These are phyloP conservation scores for Populus pruinosa DNA, from an alignment of 345 rosid genomes.

Conservation along the genomic window DNA sequence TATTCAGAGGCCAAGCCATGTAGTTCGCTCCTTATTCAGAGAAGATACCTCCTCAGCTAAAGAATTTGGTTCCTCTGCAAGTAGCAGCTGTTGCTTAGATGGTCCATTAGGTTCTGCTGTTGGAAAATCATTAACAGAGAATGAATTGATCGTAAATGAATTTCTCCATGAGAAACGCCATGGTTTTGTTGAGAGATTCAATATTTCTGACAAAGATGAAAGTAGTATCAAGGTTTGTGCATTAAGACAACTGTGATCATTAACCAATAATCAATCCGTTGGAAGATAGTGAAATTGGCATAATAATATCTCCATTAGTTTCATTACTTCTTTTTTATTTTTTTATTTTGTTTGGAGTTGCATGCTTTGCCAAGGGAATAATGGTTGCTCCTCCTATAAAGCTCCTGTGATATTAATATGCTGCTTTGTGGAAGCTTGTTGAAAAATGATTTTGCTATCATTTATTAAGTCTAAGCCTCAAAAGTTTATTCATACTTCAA, in stretches of 20 bases:
- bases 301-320: background rate
- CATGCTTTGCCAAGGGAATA: background rate
- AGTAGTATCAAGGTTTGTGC: slow-evolving; percentile 58
- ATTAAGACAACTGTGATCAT: background rate
- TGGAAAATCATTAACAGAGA: slow-evolving; percentile 39
- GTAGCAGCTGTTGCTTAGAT: slow-evolving; percentile 24
- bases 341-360: background rate
- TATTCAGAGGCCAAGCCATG: slow-evolving; percentile 48
- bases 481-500: background rate
- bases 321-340: background rate
- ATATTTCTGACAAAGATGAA: slow-evolving; percentile 33
- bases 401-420: too few relatives aligned
- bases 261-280: background rate
- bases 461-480: background rate
- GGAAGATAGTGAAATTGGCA: background rate
- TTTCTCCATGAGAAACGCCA: slow-evolving; percentile 51
- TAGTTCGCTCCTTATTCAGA: slow-evolving; percentile 65
- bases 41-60: slow-evolving; percentile 44
- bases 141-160: slow-evolving; percentile 81
- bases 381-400: background rate
- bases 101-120: slow-evolving; percentile 29
- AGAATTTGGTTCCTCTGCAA: slow-evolving; percentile 30
- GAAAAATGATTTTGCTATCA: background rate
- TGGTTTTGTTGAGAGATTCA: slow-evolving; percentile 43
- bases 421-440: too few relatives aligned